phyloP scores from a whole-genome alignment of 331 rosid genomes.

The Telfairia occidentalis region DNA sequence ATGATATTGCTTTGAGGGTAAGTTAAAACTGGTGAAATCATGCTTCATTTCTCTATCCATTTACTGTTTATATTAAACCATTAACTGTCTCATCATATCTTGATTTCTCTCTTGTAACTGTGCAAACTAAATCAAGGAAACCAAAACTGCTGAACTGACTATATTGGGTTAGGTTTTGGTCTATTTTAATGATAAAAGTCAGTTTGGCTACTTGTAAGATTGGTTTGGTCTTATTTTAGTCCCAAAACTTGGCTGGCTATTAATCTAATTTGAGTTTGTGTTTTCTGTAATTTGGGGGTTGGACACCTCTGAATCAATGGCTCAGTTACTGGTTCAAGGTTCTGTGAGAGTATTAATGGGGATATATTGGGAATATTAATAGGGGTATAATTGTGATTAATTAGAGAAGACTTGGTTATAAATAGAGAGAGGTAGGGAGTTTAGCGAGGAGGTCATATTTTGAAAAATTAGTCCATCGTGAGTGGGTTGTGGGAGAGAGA shows the following conservation, averaged over 20 bases:
- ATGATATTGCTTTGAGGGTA: neutral
- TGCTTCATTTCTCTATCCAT: neutral
- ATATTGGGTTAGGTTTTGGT: neutral
- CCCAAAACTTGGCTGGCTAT: neutral
- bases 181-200: neutral
- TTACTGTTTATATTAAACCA: neutral
- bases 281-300: neutral
- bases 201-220: neutral
- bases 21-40: neutral
- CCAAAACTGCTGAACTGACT: neutral
- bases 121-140: neutral
- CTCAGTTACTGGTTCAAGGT: neutral
- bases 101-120: neutral
- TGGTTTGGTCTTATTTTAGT: neutral
- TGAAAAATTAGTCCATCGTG: no score
- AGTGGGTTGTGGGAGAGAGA: no score
- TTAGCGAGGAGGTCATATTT: no score
- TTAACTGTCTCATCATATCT: slow-evolving; percentile 19
- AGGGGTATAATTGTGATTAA: no score
- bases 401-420: no score
- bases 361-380: no score
- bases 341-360: no score
- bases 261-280: neutral
- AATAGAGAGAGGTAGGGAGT: no score
- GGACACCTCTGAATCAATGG: neutral